These are phyloP conservation scores for Acanthamoeba divionensis DNA, from an alignment of 208 protist species.

Conservation along the genomic window DNA sequence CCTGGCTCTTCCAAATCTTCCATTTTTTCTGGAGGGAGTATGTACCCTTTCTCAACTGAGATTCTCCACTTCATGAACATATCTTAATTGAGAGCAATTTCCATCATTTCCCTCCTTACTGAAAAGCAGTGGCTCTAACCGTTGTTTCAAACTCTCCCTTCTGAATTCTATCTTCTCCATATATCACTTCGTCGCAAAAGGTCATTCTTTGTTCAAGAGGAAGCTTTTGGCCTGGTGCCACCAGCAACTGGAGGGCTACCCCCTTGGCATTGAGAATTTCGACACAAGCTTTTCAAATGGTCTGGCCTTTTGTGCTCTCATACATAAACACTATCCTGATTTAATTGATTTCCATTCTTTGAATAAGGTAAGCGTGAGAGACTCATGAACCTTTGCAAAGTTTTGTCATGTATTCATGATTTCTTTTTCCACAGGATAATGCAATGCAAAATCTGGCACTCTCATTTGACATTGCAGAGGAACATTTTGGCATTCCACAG, in stretches of 20 bases:
- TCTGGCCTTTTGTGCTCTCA: constrained; percentile 71
- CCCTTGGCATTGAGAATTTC: constrained; percentile 76
- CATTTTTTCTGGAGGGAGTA: no score
- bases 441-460: constrained; percentile 70
- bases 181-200: not conserved
- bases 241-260: constrained; percentile 73
- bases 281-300: constrained; percentile 65
- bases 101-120: not conserved
- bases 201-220: constrained; percentile 61
- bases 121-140: not conserved
- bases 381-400: no score
- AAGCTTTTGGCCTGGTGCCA: constrained; percentile 72
- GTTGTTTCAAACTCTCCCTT: not conserved
- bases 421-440: constrained; percentile 42
- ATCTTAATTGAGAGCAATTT: not conserved
- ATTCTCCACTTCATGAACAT: no score
- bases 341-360: not conserved
- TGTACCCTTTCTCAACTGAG: no score
- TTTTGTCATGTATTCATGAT: not conserved
- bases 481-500: constrained; percentile 74
- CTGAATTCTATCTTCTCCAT: no score
- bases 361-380: not conserved
- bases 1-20: no score
- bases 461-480: constrained; percentile 78
- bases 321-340: constrained; percentile 49